phyloP scores from a whole-genome alignment of 139 green algal genomes.

The Tetradesmus obliquus region DNA sequence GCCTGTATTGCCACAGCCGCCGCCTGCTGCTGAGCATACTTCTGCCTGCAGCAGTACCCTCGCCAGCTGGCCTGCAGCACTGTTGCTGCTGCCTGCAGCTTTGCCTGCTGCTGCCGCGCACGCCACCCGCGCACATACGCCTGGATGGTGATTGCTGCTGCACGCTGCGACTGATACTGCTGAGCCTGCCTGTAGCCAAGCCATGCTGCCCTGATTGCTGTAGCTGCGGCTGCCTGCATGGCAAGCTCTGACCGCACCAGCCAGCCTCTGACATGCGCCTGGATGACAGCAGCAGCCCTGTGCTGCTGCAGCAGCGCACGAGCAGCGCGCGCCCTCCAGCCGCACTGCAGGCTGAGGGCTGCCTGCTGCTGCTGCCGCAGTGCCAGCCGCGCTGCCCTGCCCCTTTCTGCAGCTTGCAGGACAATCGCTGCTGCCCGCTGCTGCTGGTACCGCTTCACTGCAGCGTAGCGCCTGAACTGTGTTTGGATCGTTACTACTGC shows the following conservation, averaged over 20 bases:
- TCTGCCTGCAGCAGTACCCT: neutral
- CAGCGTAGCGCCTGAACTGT: slow-evolving; percentile 36
- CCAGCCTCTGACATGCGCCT: slow-evolving; percentile 45
- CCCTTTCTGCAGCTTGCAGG: slow-evolving; percentile 17
- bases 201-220: slow-evolving; percentile 55
- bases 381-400: neutral
- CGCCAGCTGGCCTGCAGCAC: slow-evolving; percentile 30
- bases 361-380: slow-evolving; percentile 23
- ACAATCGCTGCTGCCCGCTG: slow-evolving; percentile 10
- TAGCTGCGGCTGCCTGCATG: slow-evolving; percentile 46
- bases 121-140: neutral
- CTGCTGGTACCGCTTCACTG: slow-evolving; percentile 27
- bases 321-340: slow-evolving; percentile 36
- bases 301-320: slow-evolving; percentile 29
- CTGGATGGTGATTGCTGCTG: slow-evolving; percentile 37
- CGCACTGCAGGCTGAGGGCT: slow-evolving; percentile 25
- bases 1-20: slow-evolving; percentile 60
- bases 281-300: slow-evolving; percentile 44
- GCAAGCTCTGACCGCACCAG: slow-evolving; percentile 17
- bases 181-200: neutral
- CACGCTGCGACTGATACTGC: neutral
- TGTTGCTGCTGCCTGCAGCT: slow-evolving; percentile 26
- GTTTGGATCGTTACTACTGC: slow-evolving; percentile 62
- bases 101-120: neutral
- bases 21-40: neutral